Conservation (phyloP, 108 stramenopile genomes). For the Cyclotella cryptica region DNA sequence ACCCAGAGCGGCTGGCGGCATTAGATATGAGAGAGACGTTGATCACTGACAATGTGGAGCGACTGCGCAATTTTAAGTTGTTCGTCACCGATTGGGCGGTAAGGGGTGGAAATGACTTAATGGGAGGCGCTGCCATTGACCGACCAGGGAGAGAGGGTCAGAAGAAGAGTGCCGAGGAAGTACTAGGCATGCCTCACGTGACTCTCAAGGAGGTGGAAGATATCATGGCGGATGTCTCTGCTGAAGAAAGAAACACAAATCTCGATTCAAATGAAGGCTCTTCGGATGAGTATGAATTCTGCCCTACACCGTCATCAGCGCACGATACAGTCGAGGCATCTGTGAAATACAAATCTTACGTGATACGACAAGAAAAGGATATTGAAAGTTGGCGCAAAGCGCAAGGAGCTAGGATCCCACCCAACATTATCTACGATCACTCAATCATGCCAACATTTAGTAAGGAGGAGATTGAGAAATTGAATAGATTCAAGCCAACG, state of each 20-base stretch:
- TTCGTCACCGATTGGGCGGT: constrained; percentile 85
- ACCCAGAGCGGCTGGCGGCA: constrained; percentile 83
- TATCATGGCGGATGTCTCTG: constrained; percentile 67
- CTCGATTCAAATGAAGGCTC: constrained; percentile 5
- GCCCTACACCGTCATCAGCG: constrained; percentile 68
- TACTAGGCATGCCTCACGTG: constrained; percentile 90
- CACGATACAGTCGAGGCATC: constrained; percentile 94
- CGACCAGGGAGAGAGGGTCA: constrained; percentile 61
- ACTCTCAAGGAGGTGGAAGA: constrained; percentile 79
- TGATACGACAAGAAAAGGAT: constrained; percentile 89
- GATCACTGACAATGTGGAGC: constrained; percentile 72
- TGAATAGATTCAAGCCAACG: constrained; percentile 67
- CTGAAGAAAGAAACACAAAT: constrained; percentile 40
- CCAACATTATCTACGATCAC: constrained; percentile 82
- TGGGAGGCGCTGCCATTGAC: constrained; percentile 77
- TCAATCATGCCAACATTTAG: constrained; percentile 86
- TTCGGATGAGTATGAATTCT: constrained; percentile 22
- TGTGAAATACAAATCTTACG: constrained; percentile 91
- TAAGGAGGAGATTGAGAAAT: constrained; percentile 92
- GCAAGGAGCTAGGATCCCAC: constrained; percentile 90
- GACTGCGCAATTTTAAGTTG: constrained; percentile 72
- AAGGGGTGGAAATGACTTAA: constrained; percentile 72
- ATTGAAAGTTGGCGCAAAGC: constrained; percentile 94
- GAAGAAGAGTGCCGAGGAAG: constrained; percentile 92
- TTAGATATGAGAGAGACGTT: constrained; percentile 76